Conservation (phyloP, 331 rosid species). For the Malus hybrid region DNA sequence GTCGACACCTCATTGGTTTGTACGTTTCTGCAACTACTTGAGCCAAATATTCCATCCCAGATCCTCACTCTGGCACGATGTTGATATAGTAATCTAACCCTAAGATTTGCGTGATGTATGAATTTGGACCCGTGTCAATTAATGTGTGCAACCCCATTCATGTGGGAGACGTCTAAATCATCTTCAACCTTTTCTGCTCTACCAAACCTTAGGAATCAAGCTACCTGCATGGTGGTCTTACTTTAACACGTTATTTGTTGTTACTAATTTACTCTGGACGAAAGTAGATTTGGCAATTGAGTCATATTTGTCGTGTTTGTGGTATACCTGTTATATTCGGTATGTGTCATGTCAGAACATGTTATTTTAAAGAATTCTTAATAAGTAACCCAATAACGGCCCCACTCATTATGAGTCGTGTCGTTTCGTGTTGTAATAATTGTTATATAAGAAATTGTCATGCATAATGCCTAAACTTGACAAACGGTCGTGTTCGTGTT, state of each 20-base stretch:
- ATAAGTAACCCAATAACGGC: too few relatives aligned
- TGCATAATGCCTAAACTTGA: too few relatives aligned
- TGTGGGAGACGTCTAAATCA: not conserved
- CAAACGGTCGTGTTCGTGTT: too few relatives aligned
- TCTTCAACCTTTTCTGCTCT: not conserved
- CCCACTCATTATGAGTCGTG: too few relatives aligned
- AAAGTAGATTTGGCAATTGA: too few relatives aligned
- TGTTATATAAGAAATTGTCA: too few relatives aligned
- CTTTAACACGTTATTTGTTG: not conserved
- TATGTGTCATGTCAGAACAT: too few relatives aligned
- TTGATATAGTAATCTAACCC: conserved; percentile 32
- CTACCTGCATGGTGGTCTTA: not conserved
- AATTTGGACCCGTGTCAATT: conserved; percentile 9
- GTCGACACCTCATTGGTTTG: conserved; percentile 37
- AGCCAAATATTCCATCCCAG: conserved; percentile 32
- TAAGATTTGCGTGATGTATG: not conserved
- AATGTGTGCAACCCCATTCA: conserved; percentile 1
- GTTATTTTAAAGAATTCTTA: too few relatives aligned
- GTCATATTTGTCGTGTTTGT: too few relatives aligned
- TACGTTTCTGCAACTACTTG: conserved; percentile 47
- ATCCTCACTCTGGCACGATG: conserved; percentile 20
- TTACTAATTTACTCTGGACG: too few relatives aligned
- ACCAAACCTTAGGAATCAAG: not conserved
- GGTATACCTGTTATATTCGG: too few relatives aligned
- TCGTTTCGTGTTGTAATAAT: too few relatives aligned